These are phyloP conservation scores for Bipolaris gigantea DNA, from an alignment of 2,329 filamentous ascomycete species.

Conservation along the genomic window DNA sequence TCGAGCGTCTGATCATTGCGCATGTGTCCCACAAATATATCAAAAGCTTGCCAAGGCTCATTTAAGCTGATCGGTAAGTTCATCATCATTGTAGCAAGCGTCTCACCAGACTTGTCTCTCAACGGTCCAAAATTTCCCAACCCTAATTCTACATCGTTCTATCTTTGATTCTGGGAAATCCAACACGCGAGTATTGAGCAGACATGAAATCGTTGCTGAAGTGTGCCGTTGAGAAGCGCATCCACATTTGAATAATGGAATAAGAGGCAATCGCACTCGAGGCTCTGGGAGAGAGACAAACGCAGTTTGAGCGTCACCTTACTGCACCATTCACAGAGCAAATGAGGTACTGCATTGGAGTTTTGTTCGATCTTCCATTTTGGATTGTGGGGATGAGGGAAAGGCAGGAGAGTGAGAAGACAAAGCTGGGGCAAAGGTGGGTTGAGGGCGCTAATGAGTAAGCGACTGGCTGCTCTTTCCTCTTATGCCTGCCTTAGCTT, in stretches of 20 bases:
- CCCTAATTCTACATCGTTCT: not conserved
- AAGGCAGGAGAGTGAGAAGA: not conserved
- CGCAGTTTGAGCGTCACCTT: not conserved
- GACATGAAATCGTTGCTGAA: not conserved
- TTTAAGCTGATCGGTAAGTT: not conserved
- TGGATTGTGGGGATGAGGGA: not conserved
- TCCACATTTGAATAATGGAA: not conserved
- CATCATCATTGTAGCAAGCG: not conserved
- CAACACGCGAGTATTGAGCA: not conserved
- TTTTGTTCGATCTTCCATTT: not conserved
- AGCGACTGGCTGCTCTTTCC: not conserved
- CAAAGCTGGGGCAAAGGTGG: not conserved
- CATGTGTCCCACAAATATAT: not conserved
- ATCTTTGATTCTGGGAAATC: not conserved
- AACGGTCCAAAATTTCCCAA: not conserved
- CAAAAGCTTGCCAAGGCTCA: not conserved
- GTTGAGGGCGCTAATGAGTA: not conserved
- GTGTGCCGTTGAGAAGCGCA: not conserved
- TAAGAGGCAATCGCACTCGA: not conserved
- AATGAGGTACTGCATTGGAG: not conserved
- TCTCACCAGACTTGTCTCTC: not conserved
- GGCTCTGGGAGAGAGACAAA: not conserved
- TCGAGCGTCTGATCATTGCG: not conserved
- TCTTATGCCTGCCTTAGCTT: not conserved
- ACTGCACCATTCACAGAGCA: not conserved